Evolutionary conservation across 495 filamentous ascomycete species (phyloP), one percentile per base, ranked within the genome.

Genomic region (Pyronema omphalodes): DNA sequence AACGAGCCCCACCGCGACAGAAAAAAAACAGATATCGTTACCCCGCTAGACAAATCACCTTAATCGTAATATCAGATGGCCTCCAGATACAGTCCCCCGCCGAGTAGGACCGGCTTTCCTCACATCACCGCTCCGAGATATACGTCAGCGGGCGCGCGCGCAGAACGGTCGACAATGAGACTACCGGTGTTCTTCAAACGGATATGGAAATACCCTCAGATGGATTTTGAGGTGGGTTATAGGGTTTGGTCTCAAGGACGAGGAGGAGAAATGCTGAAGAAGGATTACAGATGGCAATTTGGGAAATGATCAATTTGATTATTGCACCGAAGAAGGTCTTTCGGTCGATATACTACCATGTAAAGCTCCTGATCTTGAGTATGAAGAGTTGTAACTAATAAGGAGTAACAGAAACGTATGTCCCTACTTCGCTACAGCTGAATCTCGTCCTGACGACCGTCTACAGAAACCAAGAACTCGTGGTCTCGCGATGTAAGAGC

Each of bases 301-400:
- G 82, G 82, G 82, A 86, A 67, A 86, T 86, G 82, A 81, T 77
- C 52, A 75, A 72, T 54, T 70, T 86, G 49, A 71, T 86, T 58
- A 78, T 84, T 57, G 79, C 81, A 37, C 82, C 82, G 0, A 85
- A 84, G 70, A 83, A 83, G 62, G 82, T 86, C 52, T 85, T 86
- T 65, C 69, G 81, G 57, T 80, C 78, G 29, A 82, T 85, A 61
- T 84, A 84, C 63, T 83, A 86, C 62, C 81, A 84, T 69, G 81
- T 83, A 72, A 63, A n/a, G 46, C 56, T 40, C 7, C 29, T 44
- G 37, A 23, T 15, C 7, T 9, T 49, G 43, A 14, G 9, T 15
- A 33, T 33, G n/a, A 12, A 40, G 0, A 7, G 43, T 19, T 35
- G 15, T 47, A 17, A 19, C 37, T 62, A 47, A 62, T 40, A 4